Percentiles rank a stretch among this genome's conserved stretches.
These are phyloP conservation scores for Ceratobasidium sp. DNA, from an alignment of 1,284 basidiomycete species.

Conservation along the genomic window DNA sequence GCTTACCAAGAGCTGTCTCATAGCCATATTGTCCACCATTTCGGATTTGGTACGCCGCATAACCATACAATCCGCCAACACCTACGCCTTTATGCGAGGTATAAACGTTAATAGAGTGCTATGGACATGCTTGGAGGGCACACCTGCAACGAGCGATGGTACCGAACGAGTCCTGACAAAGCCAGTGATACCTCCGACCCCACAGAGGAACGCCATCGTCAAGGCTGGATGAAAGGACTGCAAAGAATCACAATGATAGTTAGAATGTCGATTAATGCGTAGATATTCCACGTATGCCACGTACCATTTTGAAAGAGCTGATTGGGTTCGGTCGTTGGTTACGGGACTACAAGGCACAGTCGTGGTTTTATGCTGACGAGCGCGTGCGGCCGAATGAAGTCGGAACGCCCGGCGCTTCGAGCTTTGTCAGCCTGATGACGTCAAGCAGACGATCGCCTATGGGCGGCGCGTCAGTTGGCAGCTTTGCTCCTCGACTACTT, in stretches of 20 bases:
- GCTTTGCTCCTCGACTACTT: neutral
- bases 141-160: conserved; percentile 80
- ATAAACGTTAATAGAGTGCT: neutral
- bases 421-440: neutral
- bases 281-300: neutral
- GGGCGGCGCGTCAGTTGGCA: neutral
- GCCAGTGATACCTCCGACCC: conserved; percentile 72
- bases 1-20: conserved; percentile 75
- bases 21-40: conserved; percentile 72
- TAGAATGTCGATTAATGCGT: neutral
- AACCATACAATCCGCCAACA: conserved; percentile 78
- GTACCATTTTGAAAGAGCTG: neutral
- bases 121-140: conserved; percentile 51
- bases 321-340: neutral
- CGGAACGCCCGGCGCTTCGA: conserved; percentile 11
- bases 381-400: neutral
- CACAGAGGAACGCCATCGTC: conserved; percentile 77
- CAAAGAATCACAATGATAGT: neutral
- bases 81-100: conserved; percentile 44
- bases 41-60: conserved; percentile 74
- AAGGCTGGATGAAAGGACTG: conserved; percentile 84
- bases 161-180: conserved; percentile 57
- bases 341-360: neutral
- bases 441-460: conserved; percentile 7
- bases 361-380: neutral